Percentiles rank a stretch among this genome's conserved stretches.
Conservation (phyloP, 73 alveolate genomes). For the Paramecium octaurelia region DNA sequence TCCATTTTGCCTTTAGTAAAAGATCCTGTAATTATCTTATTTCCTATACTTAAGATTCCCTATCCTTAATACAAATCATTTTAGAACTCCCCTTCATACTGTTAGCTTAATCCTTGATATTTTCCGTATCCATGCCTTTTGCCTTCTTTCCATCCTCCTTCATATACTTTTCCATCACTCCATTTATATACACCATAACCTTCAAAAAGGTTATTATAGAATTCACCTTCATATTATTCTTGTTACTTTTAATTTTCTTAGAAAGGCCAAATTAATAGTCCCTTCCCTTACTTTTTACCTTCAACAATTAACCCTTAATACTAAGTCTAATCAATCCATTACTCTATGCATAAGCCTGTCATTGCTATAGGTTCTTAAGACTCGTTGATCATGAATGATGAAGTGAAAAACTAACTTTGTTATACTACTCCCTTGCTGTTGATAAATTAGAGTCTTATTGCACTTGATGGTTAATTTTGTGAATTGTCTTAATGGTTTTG, state of each 20-base stretch:
- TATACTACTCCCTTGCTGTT: background rate
- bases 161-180: constrained; percentile 58
- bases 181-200: constrained; percentile 49
- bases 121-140: constrained; percentile 50
- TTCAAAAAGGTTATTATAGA: background rate
- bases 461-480: background rate
- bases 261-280: background rate
- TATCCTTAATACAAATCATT: background rate
- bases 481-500: background rate
- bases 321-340: constrained; percentile 13
- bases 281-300: constrained; percentile 20
- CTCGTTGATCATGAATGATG: background rate
- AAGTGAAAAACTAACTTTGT: background rate
- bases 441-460: background rate
- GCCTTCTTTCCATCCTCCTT: constrained; percentile 48
- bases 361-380: background rate
- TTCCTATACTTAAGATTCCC: background rate
- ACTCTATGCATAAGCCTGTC: background rate
- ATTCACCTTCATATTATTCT: background rate
- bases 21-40: background rate
- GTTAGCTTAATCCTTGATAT: background rate
- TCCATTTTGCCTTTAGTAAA: background rate
- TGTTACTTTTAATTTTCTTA: background rate
- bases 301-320: background rate
- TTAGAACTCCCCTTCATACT: background rate